Evolutionary conservation across 2,329 filamentous ascomycete genomes (phyloP).

Genomic region (Bipolaris zeicola): DNA sequence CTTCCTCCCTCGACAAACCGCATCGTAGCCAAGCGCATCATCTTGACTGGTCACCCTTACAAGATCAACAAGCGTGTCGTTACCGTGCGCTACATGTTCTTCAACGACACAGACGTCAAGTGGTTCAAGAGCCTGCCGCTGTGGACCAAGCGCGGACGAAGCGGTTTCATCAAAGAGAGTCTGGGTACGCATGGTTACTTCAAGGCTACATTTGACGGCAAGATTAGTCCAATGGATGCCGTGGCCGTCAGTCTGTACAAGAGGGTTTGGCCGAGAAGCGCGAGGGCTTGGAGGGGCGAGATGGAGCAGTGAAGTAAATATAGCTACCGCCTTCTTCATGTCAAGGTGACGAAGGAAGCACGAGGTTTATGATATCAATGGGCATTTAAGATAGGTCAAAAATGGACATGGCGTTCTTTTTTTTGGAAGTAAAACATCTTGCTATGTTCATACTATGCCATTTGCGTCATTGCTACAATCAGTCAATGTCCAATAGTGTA

Average conservation of each 20-base stretch:
- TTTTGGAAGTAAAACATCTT: background rate
- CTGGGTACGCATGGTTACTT: constrained; percentile 99
- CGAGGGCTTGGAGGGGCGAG: constrained; percentile 53
- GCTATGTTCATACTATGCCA: background rate
- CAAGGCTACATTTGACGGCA: constrained; percentile 96
- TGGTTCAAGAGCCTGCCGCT: constrained; percentile 98
- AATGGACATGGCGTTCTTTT: constrained; percentile 18
- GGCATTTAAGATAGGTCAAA: constrained; percentile 25
- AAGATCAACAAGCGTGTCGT: constrained; percentile 99
- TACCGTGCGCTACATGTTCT: constrained; percentile 99
- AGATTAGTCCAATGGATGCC: constrained; percentile 93
- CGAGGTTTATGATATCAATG: constrained; percentile 22
- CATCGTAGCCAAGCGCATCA: constrained; percentile 90
- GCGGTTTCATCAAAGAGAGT: constrained; percentile 90
- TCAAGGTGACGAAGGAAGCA: background rate
- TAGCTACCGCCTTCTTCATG: background rate
- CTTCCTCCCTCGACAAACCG: constrained; percentile 75
- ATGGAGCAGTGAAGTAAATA: constrained; percentile 1
- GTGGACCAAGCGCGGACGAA: constrained; percentile 89
- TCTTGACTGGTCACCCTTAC: constrained; percentile 94
- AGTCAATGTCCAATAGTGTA: background rate
- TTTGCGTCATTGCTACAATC: background rate
- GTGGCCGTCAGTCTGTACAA: constrained; percentile 77
- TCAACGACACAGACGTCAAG: constrained; percentile 90
- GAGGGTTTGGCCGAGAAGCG: constrained; percentile 68